phyloP scores from a whole-genome alignment of 2,329 filamentous ascomycete species.

The Blumeria graminis region DNA sequence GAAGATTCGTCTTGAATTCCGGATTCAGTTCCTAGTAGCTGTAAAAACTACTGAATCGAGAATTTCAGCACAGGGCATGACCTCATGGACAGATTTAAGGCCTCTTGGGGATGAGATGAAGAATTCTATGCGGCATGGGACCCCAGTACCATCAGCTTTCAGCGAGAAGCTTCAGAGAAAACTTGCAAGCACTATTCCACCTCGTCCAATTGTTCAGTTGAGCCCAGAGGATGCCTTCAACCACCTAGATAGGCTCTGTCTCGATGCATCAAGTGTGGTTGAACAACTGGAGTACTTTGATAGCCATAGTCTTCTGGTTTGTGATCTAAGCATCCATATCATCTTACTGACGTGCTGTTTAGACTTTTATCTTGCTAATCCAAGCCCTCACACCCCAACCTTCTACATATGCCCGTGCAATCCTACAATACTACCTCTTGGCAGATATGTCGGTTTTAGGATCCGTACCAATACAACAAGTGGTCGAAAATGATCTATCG shows the following conservation, averaged over 20 bases:
- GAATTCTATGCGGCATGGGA: constrained; percentile 35
- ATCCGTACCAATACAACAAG: constrained; percentile 40
- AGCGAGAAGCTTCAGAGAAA: constrained; percentile 78
- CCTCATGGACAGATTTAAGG: constrained; percentile 19
- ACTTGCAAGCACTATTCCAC: constrained; percentile 80
- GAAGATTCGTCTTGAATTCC: constrained; percentile 37
- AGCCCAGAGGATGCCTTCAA: constrained; percentile 45
- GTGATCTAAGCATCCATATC: constrained; percentile 9
- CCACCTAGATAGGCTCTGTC: constrained; percentile 45
- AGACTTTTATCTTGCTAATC: constrained; percentile 53
- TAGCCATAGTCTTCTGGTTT: constrained; percentile 44
- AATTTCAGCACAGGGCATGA: constrained; percentile 17
- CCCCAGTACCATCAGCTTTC: constrained; percentile 51
- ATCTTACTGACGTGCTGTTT: constrained; percentile 1
- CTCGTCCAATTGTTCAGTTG: constrained; percentile 64
- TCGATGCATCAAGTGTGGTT: constrained; percentile 45
- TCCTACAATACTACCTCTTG: constrained; percentile 55
- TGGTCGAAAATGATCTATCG: constrained; percentile 64
- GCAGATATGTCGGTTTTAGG: constrained; percentile 46
- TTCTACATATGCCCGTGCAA: constrained; percentile 56
- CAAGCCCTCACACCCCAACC: constrained; percentile 63
- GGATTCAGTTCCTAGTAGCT: constrained; percentile 34
- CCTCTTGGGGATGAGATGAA: constrained; percentile 28
- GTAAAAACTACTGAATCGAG: constrained; percentile 27
- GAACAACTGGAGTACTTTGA: constrained; percentile 43